A percentile compares a stretch with the other conserved stretches of the same genome.
These are phyloP conservation scores for Corynespora cassiicola DNA, from an alignment of 2,329 filamentous ascomycete species.

Conservation along the genomic window DNA sequence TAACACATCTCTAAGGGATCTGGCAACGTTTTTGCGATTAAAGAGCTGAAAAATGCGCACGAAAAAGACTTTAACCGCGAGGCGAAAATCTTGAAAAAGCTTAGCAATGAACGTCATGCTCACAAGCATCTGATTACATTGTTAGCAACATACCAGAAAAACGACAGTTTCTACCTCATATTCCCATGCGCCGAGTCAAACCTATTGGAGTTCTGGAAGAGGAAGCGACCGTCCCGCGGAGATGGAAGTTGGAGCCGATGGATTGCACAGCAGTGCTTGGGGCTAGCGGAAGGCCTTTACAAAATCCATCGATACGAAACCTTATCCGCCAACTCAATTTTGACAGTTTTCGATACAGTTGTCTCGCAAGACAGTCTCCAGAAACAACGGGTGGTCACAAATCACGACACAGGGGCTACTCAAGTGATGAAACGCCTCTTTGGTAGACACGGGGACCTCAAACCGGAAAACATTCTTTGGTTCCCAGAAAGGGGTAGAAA, in stretches of 20 bases:
- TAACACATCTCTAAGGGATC: no score
- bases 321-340: no score
- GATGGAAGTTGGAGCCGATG: background rate
- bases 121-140: constrained; percentile 13
- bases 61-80: no score
- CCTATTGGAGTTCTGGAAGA: constrained; percentile 12
- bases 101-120: background rate
- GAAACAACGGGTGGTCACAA: no score
- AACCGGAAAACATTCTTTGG: constrained; percentile 47
- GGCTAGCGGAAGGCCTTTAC: constrained; percentile 8
- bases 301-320: constrained; percentile 11
- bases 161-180: constrained; percentile 7
- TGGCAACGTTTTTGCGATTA: no score
- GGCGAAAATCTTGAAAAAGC: no score
- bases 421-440: no score
- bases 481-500: constrained; percentile 14
- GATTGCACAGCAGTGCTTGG: constrained; percentile 10
- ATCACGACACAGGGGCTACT: no score
- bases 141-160: constrained; percentile 12
- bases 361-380: no score
- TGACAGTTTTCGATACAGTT: no score
- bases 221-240: background rate
- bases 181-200: constrained; percentile 18
- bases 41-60: no score
- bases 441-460: constrained; percentile 44